Percentiles rank a stretch among this genome's conserved stretches.
phyloP scores from a whole-genome alignment of 2,329 filamentous ascomycete species.

The Fusarium buharicum region DNA sequence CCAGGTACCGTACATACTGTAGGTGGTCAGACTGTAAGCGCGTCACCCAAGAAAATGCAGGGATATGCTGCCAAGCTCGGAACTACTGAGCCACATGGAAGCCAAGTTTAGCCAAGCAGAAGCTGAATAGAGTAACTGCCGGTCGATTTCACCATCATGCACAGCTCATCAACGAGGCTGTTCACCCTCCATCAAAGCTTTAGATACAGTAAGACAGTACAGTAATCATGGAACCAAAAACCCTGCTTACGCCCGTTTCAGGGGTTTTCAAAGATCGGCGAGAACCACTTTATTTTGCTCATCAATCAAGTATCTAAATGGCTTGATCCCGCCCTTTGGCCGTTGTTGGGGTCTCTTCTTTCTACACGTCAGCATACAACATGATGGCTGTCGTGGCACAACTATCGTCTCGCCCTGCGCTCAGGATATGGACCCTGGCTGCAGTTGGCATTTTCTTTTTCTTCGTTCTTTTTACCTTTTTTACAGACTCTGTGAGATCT shows the following conservation, averaged over 20 bases:
- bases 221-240: too few relatives aligned
- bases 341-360: not conserved
- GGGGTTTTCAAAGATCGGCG: not conserved
- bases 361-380: not conserved
- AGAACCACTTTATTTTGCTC: slow-evolving; percentile 1
- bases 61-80: not conserved
- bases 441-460: slow-evolving; percentile 19
- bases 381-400: slow-evolving; percentile 23
- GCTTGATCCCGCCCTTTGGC: not conserved
- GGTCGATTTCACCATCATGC: not conserved
- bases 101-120: too few relatives aligned
- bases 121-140: too few relatives aligned
- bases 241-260: not conserved
- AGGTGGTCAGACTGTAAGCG: too few relatives aligned
- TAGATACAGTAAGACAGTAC: too few relatives aligned
- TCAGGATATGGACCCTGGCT: slow-evolving; percentile 14
- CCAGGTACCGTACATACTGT: too few relatives aligned
- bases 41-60: not conserved
- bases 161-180: not conserved
- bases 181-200: too few relatives aligned
- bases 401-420: slow-evolving; percentile 25
- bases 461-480: slow-evolving; percentile 31
- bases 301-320: not conserved
- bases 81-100: not conserved
- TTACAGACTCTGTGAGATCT: slow-evolving; percentile 11